phyloP scores from a whole-genome alignment of 192 early-diverging fungal species.

The Phycomyces blakesleeanus region DNA sequence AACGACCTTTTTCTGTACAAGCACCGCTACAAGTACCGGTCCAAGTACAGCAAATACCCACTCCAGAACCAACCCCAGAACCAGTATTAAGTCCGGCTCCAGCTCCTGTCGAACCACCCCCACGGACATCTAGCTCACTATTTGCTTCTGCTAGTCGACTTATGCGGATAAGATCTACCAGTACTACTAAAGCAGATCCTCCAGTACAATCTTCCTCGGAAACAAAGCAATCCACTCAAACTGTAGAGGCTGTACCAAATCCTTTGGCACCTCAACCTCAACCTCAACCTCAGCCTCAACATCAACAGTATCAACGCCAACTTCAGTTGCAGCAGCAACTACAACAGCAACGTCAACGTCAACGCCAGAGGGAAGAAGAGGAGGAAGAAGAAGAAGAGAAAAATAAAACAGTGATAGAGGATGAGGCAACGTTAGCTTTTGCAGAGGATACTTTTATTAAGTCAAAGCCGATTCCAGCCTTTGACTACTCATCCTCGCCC shows the following conservation, averaged over 20 bases:
- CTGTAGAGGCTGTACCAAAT: not conserved
- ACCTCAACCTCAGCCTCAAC: not conserved
- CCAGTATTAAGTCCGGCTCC: not conserved
- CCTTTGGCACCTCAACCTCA: not conserved
- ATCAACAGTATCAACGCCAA: not conserved
- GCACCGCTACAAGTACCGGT: not conserved
- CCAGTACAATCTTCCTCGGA: no score
- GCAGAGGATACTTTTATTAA: constrained; percentile 15
- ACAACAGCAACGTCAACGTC: not conserved
- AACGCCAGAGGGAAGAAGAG: not conserved
- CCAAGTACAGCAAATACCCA: not conserved
- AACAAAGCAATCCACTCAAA: not conserved
- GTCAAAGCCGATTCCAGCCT: not conserved
- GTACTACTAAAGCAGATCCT: not conserved
- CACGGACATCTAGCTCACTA: constrained; percentile 5
- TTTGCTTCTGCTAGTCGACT: constrained; percentile 26
- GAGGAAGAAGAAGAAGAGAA: constrained; percentile 1
- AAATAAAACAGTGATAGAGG: constrained; percentile 14
- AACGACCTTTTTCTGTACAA: not conserved
- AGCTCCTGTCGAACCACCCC: not conserved
- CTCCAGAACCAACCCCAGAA: not conserved
- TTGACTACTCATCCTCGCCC: not conserved
- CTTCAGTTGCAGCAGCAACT: not conserved
- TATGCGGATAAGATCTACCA: constrained; percentile 7
- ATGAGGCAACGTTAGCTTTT: constrained; percentile 32